Conservation (phyloP, 108 stramenopile genomes). For the Skeletonema tropicum region DNA sequence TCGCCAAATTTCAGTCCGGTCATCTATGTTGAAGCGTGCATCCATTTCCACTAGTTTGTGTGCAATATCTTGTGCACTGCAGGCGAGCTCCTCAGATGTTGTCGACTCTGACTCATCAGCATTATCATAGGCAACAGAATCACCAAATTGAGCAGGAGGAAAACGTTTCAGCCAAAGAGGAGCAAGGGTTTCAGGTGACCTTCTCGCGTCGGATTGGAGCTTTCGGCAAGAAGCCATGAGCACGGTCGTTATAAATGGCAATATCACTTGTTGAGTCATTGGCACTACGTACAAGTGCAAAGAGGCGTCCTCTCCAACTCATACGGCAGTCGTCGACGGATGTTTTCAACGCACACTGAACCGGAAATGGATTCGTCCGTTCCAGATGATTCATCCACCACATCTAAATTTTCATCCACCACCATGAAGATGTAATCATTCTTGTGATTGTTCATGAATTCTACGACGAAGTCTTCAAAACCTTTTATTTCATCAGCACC, state of each 20-base stretch:
- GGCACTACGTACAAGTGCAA: conserved; percentile 51
- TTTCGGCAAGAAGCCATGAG: conserved; percentile 56
- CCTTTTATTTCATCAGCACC: conserved; percentile 41
- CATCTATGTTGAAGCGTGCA: not conserved
- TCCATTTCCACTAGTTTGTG: not conserved
- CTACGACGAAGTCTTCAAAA: conserved; percentile 36
- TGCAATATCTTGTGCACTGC: conserved; percentile 2
- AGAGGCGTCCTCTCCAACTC: conserved; percentile 27
- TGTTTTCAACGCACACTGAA: conserved; percentile 30
- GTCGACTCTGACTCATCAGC: not conserved
- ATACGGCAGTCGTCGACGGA: conserved; percentile 14
- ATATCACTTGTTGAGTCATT: conserved; percentile 52
- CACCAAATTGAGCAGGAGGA: conserved; percentile 10
- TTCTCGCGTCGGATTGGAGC: conserved; percentile 30
- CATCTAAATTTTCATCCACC: conserved; percentile 58
- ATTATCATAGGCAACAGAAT: not conserved
- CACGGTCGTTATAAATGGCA: conserved; percentile 29
- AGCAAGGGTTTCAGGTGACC: conserved; percentile 35
- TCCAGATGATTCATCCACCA: conserved; percentile 26
- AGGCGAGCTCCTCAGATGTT: conserved; percentile 1
- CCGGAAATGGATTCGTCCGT: conserved; percentile 38
- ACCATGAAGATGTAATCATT: conserved; percentile 50
- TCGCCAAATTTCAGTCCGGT: conserved; percentile 20
- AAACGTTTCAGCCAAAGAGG: conserved; percentile 35
- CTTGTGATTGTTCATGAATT: conserved; percentile 32